Conservation (phyloP, 2,329 filamentous ascomycete genomes). For the Diaporthe batatas region DNA sequence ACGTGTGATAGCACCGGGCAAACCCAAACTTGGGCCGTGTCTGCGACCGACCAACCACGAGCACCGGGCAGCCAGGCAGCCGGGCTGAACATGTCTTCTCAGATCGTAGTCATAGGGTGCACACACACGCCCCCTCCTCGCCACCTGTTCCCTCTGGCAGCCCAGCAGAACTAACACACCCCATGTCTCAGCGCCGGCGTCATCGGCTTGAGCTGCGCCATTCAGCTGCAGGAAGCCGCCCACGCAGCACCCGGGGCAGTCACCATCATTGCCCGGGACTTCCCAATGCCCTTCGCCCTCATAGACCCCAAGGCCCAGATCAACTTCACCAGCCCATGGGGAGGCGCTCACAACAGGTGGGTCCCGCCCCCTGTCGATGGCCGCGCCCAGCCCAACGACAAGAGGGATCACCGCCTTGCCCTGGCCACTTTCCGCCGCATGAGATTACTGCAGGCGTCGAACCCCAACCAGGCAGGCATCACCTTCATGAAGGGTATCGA, state of each 20-base stretch:
- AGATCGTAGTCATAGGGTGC: conserved; percentile 39
- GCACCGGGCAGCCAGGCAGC: neutral
- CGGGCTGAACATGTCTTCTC: conserved; percentile 26
- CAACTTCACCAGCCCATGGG: conserved; percentile 71
- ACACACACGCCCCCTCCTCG: neutral
- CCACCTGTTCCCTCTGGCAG: conserved; percentile 7
- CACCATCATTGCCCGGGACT: conserved; percentile 60
- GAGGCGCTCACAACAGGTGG: conserved; percentile 68
- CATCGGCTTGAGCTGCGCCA: conserved; percentile 63
- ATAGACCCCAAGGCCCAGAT: conserved; percentile 56
- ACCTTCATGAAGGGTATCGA: conserved; percentile 64
- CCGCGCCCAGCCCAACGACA: conserved; percentile 45
- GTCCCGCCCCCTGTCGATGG: conserved; percentile 54
- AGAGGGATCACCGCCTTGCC: conserved; percentile 58
- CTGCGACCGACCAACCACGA: conserved; percentile 10
- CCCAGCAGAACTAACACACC: conserved; percentile 22
- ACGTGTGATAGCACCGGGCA: neutral
- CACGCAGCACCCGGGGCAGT: conserved; percentile 49
- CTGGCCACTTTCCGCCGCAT: conserved; percentile 59
- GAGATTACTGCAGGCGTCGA: conserved; percentile 48
- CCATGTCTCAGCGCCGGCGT: conserved; percentile 59
- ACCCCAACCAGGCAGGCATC: conserved; percentile 60
- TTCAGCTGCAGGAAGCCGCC: conserved; percentile 58
- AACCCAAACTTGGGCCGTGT: neutral
- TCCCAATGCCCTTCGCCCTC: conserved; percentile 62